Conservation (phyloP, 768 basidiomycete genomes). For the Leccinum rimulosum region DNA sequence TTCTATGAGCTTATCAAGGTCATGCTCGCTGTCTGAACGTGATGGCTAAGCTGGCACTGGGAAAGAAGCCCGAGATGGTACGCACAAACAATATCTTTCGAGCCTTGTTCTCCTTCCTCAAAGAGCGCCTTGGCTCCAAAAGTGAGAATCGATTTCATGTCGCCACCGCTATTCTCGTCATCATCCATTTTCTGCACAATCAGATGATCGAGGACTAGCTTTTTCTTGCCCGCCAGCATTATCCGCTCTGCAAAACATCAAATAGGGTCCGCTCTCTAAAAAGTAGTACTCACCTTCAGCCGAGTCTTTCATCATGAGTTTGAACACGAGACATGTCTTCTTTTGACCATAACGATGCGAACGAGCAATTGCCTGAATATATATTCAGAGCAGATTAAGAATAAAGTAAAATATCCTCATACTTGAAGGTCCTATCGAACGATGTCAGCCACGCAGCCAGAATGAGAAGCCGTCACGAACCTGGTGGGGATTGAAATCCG, state of each 20-base stretch:
- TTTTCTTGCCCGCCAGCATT: conserved; percentile 89
- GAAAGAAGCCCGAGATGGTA: conserved; percentile 5
- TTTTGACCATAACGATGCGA: conserved; percentile 93
- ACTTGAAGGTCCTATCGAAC: conserved; percentile 60
- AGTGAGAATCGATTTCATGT: conserved; percentile 86
- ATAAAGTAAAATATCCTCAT: conserved; percentile 23
- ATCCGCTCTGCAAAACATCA: conserved; percentile 69
- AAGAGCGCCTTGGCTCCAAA: conserved; percentile 88
- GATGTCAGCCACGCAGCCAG: conserved; percentile 9
- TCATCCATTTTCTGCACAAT: conserved; percentile 97
- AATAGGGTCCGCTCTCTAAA: neutral
- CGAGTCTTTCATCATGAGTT: conserved; percentile 91
- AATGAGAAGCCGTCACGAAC: conserved; percentile 36
- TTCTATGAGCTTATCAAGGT: conserved; percentile 84
- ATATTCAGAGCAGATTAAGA: conserved; percentile 6
- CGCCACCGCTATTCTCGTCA: conserved; percentile 67
- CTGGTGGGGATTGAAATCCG: conserved; percentile 98
- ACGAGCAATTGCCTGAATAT: conserved; percentile 81
- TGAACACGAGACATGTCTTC: conserved; percentile 94
- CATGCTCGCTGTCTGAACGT: conserved; percentile 65
- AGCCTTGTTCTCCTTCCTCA: conserved; percentile 52
- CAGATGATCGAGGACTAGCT: conserved; percentile 89
- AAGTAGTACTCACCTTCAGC: conserved; percentile 66
- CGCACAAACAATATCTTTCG: conserved; percentile 70
- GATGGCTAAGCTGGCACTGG: neutral